Evolutionary conservation across 805 yeast genomes (phyloP), one percentile per base, ranked within the genome.

Genomic region (Ogataea pini): DNA sequence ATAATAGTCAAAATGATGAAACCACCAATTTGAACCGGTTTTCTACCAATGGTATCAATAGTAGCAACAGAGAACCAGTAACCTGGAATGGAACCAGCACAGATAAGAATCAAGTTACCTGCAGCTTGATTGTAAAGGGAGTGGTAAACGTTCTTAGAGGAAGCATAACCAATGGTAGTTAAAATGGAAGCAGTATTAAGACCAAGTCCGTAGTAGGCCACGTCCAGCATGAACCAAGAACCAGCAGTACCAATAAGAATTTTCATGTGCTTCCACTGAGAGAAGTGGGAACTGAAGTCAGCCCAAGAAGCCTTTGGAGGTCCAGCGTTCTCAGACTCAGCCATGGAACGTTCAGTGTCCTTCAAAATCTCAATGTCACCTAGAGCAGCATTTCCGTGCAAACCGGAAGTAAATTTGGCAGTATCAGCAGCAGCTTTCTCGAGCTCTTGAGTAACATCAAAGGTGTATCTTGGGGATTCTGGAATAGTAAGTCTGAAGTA

Each of bases 11-110:
- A 77, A 45, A 87, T 63, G 56, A 77, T 50, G 75, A 89, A 89
- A 61, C 96, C 95, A 63, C 72, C 73, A 18, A 88, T 50, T 75
- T 90, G 96, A 55, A 89, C 73, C 55, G 90, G 82, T 71, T 85
- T 88, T 78, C 97, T 83, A 61, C 97, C 97, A 58, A 89, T 60
- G 32, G 72, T 76, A 71, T 89, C 97, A 51, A 89, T 67, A 40
- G 92, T 83, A 44, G 89, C 89, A 59, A 85, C 89, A 27, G 92
- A 67, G 52, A 77, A 73, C 96, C 96, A 89, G 73, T 89, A 89
- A 65, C 97, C 97, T 61, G 96, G 96, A 70, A 89, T 80, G 39
- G 94, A 79, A 77, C 97, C 97, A 48, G 97, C 97, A 79, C 96
- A 88, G 55, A 89, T 82, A 68, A 89, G 78, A 72, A 89, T 89